Conservation (phyloP, 345 rosid genomes). For the Cardiospermum halicacabum region DNA sequence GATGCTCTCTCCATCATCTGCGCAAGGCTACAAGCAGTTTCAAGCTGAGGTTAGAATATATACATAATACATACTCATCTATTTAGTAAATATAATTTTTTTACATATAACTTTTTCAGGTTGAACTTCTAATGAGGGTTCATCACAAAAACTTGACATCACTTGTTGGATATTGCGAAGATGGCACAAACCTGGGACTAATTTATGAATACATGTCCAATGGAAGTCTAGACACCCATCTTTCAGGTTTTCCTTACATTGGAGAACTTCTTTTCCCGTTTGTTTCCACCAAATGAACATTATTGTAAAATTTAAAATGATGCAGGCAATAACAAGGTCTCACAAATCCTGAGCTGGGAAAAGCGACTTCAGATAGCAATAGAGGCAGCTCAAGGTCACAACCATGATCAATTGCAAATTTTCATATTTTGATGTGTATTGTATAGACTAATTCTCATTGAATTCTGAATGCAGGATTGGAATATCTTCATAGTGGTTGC, state of each 20-base stretch:
- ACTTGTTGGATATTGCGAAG: constrained; percentile 44
- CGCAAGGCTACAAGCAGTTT: constrained; percentile 43
- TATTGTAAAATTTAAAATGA: no score
- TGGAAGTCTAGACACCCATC: constrained; percentile 28
- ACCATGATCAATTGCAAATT: no score
- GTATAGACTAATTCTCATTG: no score
- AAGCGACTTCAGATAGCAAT: constrained; percentile 18
- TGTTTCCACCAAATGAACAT: no score
- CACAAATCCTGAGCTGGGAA: constrained; percentile 22
- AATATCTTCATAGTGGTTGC: no score
- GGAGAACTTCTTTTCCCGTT: no score
- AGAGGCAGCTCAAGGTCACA: constrained; percentile 31
- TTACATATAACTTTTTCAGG: constrained; percentile 18
- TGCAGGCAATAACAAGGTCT: no score
- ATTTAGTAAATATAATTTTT: no score
- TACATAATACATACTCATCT: no score
- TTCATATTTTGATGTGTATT: no score
- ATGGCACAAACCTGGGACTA: constrained; percentile 17
- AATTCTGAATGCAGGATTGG: no score
- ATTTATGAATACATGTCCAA: constrained; percentile 33
- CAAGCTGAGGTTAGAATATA: constrained; percentile 38
- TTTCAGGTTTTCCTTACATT: constrained; percentile 17
- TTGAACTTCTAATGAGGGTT: constrained; percentile 46
- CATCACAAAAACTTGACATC: constrained; percentile 52
- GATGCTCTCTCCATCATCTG: constrained; percentile 41